Base-by-base conservation (phyloP, 805 yeast species). In the Zygosaccharomyces siamensis region DNA sequence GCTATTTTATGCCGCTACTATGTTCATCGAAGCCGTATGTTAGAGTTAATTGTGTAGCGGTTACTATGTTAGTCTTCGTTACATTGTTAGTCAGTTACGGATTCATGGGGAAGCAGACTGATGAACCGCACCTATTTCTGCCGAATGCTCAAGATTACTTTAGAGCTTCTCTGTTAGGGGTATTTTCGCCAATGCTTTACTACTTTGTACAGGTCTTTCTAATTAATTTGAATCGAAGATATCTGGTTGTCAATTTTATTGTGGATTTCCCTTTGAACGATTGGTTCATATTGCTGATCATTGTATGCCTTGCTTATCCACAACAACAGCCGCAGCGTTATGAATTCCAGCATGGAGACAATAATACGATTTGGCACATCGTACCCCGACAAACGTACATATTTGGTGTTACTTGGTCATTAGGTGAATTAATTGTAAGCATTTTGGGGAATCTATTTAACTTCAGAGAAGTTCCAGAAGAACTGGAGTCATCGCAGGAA, bases 111-210 rank as follows among this genome's bases (percentile, higher is more conserved):
- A 55, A 58, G 12, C 60, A 59, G 36, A 52, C 57, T 42, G 55
- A 57, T 38, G 68, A 62, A 33, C 61, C 63, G 7, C 42, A 42
- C 18, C 51, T 67, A 57, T 72, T 70, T 53, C 55, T 56, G 3
- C 76, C 76, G 8, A 58, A 56, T 39, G 57, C 65, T 0, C 69
- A 70, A 40, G 76, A 72, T 47, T 72, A 71, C 49, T 64, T 71
- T 28, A 55, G 76, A 47, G 67, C 73, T 1, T 54, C 66, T 11
- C 56, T 72, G 11, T 52, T 72, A 4, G 71, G 73, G 1, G 53
- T 64, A 2, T 56, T 66, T 38, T 61, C 72, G 4, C 71, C 75
- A 5, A 56, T 69, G 23, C 48, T 68, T 2, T 64, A 64, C 45
- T 63, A 62, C 30, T 60, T 64, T 32, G 53, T 71, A 18, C 65